A percentile compares a stretch with the other conserved stretches of the same genome.
Conservation (phyloP, 257 asterid species). For the Przewalskia tangutica region DNA sequence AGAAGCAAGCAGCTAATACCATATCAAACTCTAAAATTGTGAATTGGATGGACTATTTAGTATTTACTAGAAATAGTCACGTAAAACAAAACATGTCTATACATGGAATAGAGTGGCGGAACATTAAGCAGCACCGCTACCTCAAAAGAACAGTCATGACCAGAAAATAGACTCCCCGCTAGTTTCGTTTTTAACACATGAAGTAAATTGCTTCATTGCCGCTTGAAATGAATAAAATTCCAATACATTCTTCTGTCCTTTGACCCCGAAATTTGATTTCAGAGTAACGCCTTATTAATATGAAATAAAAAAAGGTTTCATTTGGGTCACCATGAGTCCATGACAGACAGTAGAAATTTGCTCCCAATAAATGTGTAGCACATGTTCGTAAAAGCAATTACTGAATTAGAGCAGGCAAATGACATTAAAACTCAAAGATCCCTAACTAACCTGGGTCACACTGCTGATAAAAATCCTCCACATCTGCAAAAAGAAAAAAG, state of each 20-base stretch:
- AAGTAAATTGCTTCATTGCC: background rate
- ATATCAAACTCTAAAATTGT: background rate
- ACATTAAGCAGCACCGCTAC: background rate
- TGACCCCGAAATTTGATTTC: background rate
- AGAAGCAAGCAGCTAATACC: background rate
- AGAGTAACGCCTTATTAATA: background rate
- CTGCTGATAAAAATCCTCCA: conserved; percentile 10
- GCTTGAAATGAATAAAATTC: background rate
- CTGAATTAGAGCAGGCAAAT: background rate
- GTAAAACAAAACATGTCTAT: background rate
- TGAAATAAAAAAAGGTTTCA: background rate
- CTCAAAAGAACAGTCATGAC: background rate
- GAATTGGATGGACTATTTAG: background rate
- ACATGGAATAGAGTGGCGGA: no score
- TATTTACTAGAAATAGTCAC: background rate
- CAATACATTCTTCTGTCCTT: background rate
- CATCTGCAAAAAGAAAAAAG: background rate
- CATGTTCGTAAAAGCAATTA: background rate
- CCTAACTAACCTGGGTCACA: conserved; percentile 12
- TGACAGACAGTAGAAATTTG: background rate
- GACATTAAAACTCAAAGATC: background rate
- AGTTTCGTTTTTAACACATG: background rate
- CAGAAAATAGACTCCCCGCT: background rate
- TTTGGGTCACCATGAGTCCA: background rate
- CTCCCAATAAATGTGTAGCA: background rate